Conservation (phyloP, 139 green algal genomes). For the Diplosphaera chodatii region DNA sequence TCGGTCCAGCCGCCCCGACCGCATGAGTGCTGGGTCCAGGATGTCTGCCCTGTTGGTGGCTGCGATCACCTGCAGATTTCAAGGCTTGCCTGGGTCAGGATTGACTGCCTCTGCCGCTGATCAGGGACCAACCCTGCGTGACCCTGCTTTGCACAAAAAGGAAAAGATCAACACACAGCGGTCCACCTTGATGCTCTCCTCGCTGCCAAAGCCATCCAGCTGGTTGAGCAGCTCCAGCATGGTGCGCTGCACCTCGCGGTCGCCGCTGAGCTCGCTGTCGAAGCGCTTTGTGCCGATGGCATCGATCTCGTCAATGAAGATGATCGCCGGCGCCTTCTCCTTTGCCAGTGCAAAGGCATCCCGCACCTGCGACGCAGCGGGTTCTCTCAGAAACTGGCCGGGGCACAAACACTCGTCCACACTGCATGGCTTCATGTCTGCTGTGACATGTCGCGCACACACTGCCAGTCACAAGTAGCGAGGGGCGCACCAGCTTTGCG, state of each 20-base stretch:
- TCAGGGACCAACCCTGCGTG: too few species aligned
- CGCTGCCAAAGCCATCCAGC: constrained; percentile 87
- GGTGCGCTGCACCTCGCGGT: constrained; percentile 94
- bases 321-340: constrained; percentile 97
- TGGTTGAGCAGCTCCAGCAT: constrained; percentile 99
- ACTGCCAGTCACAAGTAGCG: too few species aligned
- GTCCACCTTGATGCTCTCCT: constrained; percentile 83
- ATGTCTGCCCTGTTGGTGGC: constrained; percentile 98
- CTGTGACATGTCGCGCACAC: too few species aligned
- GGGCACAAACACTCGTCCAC: too few species aligned
- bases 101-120: too few species aligned
- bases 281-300: constrained; percentile 94
- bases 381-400: too few species aligned
- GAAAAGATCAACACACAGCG: too few species aligned
- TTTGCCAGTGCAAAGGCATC: constrained; percentile 98
- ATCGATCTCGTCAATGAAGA: constrained; percentile 99
- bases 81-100: too few species aligned
- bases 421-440: too few species aligned
- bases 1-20: constrained; percentile 87
- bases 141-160: too few species aligned
- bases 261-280: constrained; percentile 86
- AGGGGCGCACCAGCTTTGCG: constrained; percentile 89
- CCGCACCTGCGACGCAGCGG: constrained; percentile 27
- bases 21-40: constrained; percentile 96
- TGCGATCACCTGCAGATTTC: constrained; percentile 93